Evolutionary conservation across 2,329 filamentous ascomycete genomes (phyloP).

Genomic region (Fusarium gaditjirri): DNA sequence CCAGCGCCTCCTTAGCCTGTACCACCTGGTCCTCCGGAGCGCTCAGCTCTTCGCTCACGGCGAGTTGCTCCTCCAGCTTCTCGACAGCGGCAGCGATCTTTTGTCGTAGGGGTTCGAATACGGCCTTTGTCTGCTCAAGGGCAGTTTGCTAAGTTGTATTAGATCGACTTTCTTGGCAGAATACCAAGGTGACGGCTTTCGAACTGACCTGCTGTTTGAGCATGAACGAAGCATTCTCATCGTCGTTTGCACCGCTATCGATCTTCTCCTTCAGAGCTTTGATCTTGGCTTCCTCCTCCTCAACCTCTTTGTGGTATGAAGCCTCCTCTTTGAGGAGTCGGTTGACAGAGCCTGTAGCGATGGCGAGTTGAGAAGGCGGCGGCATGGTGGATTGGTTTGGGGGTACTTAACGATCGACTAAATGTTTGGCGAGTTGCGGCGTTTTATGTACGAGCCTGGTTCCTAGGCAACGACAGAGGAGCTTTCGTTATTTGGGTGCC

Average conservation of each 20-base stretch:
- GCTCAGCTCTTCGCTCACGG: conserved; percentile 64
- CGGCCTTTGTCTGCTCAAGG: conserved; percentile 85
- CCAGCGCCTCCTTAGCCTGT: conserved; percentile 65
- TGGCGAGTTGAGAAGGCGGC: conserved; percentile 78
- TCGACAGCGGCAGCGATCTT: conserved; percentile 78
- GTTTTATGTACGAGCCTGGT: background rate
- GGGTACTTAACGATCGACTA: background rate
- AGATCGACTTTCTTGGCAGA: conserved; percentile 4
- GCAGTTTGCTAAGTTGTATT: conserved; percentile 71
- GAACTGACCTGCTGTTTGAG: conserved; percentile 84
- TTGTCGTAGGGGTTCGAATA: conserved; percentile 77
- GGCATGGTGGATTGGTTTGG: conserved; percentile 67
- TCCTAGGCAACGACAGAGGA: background rate
- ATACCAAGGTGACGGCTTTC: background rate
- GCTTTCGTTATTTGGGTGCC: conserved; percentile 29
- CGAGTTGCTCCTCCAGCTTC: conserved; percentile 81
- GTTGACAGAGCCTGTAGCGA: conserved; percentile 81
- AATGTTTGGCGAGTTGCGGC: background rate
- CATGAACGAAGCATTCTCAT: conserved; percentile 80
- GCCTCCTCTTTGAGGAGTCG: conserved; percentile 92
- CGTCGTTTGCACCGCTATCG: conserved; percentile 58
- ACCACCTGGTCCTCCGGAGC: conserved; percentile 61
- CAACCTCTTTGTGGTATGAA: conserved; percentile 88
- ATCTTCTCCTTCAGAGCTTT: conserved; percentile 73
- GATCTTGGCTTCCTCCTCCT: conserved; percentile 77